Base-by-base conservation (phyloP, 208 protist species). In the Acanthamoeba rhysodes region DNA sequence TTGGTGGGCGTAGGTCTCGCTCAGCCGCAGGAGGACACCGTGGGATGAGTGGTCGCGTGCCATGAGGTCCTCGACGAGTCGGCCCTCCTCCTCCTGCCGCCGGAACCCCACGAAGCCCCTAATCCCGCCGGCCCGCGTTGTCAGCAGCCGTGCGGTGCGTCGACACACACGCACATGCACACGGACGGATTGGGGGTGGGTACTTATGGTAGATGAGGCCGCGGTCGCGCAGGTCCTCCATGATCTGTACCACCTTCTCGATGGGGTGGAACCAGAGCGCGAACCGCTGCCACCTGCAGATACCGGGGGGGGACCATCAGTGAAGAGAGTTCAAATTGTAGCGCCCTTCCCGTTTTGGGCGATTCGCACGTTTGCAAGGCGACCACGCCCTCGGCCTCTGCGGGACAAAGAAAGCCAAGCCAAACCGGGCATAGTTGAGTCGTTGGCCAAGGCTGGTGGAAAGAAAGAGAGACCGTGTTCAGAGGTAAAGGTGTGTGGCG, bases 1-100 rank as follows among this genome's bases (percentile, higher is more conserved):
- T 32, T 92, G 85, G 27, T 92, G 53, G 27, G 85, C 64, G 85
- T 92, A 92, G 20, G 85, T 92, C 41, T 92, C 85, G 32, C 85
- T 92, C 32, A 92, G 27, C 27, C 85, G 45, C 59, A 92, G 14
- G 29, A 92, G 32, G 7, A 92, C 85, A 32, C 32, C 32, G 41
- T 59, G 53, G 18, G 37, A 57, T 4, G 85, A 68, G 64, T 62
- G 57, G 20, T 53, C 22, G 50, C n/a, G 57, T 4, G 24, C 20
- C 85, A 70, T 41, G 53, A 92, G 32, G 16, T 70, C 59, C 34
- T 92, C 85, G 53, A 68, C 50, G 20, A 92, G 20, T 8, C 59
- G 8, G 27, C 41, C 85, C 41, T 92, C 85, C 32, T 92, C 85
- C 50, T 41, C 29, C 41, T 32, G 85, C 48, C 57, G 64, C 41